Evolutionary conservation across 345 rosid genomes (phyloP).

Genomic region (Eucalyptus regnans): DNA sequence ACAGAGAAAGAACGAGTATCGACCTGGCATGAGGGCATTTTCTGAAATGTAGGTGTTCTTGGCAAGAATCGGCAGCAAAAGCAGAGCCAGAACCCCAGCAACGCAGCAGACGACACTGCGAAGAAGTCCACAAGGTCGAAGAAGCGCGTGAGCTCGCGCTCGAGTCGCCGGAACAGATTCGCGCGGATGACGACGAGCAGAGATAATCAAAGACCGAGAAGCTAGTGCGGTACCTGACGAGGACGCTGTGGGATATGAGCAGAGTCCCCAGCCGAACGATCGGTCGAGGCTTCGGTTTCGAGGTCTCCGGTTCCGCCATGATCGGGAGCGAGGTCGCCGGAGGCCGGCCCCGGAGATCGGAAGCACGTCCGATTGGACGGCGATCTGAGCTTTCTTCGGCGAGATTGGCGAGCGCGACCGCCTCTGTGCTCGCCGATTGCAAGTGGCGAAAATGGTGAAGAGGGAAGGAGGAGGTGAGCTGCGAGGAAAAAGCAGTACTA

Average conservation of each 20-base stretch:
- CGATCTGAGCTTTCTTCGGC: neutral
- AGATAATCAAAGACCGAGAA: neutral
- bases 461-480: neutral
- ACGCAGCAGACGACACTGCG: slow-evolving; percentile 63
- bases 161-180: neutral
- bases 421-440: neutral
- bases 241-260: slow-evolving; percentile 63
- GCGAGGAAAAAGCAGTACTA: neutral
- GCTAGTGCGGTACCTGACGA: slow-evolving; percentile 40
- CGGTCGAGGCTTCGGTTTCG: slow-evolving; percentile 47
- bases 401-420: neutral
- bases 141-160: neutral
- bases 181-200: neutral
- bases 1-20: neutral
- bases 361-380: neutral
- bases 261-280: slow-evolving; percentile 71
- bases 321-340: neutral
- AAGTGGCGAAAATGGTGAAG: neutral
- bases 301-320: slow-evolving; percentile 7
- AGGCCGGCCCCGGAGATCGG: neutral
- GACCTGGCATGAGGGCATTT: slow-evolving; percentile 98
- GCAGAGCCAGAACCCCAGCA: slow-evolving; percentile 65
- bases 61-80: slow-evolving; percentile 72
- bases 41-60: slow-evolving; percentile 95
- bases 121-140: neutral